These are phyloP conservation scores for Rutstroemia sydowiana DNA, from an alignment of 2,329 filamentous ascomycete genomes.

Conservation along the genomic window DNA sequence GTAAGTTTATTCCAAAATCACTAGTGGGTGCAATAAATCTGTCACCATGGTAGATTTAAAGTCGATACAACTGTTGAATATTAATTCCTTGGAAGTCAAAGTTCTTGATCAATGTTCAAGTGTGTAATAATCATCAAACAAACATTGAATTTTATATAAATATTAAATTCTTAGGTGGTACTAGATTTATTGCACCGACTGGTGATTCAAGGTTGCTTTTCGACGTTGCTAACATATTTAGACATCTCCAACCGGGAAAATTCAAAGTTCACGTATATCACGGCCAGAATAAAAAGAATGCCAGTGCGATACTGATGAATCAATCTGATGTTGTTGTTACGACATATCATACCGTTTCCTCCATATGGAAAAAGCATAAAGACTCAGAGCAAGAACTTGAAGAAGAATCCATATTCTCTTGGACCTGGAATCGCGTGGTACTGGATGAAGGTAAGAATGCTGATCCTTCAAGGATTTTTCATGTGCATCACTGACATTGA, in stretches of 20 bases:
- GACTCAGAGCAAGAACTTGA: neutral
- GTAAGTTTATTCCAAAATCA: no score
- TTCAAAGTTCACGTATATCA: constrained; percentile 10
- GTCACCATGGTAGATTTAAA: no score
- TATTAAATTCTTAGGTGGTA: no score
- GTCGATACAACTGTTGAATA: no score
- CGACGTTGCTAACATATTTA: neutral
- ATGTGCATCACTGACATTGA: constrained; percentile 1
- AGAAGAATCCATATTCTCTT: constrained; percentile 26
- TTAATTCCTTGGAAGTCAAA: no score
- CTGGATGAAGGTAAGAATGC: constrained; percentile 39
- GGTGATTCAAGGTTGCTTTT: neutral
- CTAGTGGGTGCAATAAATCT: no score
- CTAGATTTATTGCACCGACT: no score
- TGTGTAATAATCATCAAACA: no score
- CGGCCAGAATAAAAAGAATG: constrained; percentile 9
- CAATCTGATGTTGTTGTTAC: constrained; percentile 38
- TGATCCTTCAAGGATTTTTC: neutral
- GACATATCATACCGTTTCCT: constrained; percentile 40
- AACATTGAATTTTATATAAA: no score
- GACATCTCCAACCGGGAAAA: constrained; percentile 6
- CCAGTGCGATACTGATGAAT: neutral
- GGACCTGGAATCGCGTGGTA: constrained; percentile 37
- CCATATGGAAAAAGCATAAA: constrained; percentile 21
- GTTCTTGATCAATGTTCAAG: no score